phyloP scores from a whole-genome alignment of 176 grass and related monocot genomes.

The Avena atlantica region DNA sequence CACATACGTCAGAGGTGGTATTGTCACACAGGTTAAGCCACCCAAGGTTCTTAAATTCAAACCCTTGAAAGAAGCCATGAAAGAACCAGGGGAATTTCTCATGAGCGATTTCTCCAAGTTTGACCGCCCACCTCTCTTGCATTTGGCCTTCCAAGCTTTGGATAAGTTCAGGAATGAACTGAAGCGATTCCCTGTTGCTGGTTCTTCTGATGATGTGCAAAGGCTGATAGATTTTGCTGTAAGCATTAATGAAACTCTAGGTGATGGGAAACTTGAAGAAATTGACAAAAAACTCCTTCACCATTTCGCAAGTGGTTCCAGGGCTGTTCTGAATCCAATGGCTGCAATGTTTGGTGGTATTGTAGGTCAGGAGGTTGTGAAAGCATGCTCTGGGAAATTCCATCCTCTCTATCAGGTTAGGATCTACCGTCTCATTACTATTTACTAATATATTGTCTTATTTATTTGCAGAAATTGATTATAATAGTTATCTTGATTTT shows the following conservation, averaged over 20 bases:
- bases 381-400: conserved; percentile 94
- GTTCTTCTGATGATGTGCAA: conserved; percentile 71
- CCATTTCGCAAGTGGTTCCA: conserved; percentile 81
- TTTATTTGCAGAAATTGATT: background rate
- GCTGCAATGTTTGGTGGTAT: conserved; percentile 94
- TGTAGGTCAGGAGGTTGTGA: conserved; percentile 91
- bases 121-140: conserved; percentile 77
- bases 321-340: conserved; percentile 89
- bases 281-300: conserved; percentile 73
- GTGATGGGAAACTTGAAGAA: conserved; percentile 71
- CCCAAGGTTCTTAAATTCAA: conserved; percentile 87
- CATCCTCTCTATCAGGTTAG: conserved; percentile 89
- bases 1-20: conserved; percentile 77
- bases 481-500: conserved; percentile 34
- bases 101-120: conserved; percentile 94
- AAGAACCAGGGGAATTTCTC: conserved; percentile 95
- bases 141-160: conserved; percentile 91
- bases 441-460: background rate
- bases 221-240: conserved; percentile 60
- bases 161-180: conserved; percentile 74
- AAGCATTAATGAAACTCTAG: conserved; percentile 67
- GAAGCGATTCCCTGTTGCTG: conserved; percentile 67
- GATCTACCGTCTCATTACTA: background rate
- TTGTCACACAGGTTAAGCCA: conserved; percentile 90
- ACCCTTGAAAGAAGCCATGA: conserved; percentile 76